Evolutionary conservation across 345 rosid species (phyloP).

Genomic region (Erucastrum elatum): DNA sequence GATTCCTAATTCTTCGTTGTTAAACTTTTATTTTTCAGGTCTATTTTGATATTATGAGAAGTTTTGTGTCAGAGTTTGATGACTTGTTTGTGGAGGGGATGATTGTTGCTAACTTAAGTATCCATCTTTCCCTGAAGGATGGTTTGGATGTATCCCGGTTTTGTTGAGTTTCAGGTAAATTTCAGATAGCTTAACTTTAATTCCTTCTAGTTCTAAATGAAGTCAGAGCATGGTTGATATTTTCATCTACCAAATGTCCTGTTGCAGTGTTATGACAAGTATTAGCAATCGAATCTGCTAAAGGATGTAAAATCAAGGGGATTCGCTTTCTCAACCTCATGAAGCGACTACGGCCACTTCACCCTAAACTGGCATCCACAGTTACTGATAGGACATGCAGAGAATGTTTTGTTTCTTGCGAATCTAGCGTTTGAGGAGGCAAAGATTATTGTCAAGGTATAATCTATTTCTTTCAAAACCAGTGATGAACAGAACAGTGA

Average conservation of each 20-base stretch:
- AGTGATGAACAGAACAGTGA: background rate
- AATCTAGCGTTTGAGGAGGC: conserved; percentile 80
- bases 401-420: conserved; percentile 79
- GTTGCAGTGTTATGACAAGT: conserved; percentile 85
- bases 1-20: background rate
- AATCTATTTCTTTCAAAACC: background rate
- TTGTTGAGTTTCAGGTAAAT: conserved; percentile 98
- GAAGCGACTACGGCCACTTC: conserved; percentile 93
- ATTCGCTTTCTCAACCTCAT: conserved; percentile 76
- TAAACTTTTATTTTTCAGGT: conserved; percentile 49
- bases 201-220: background rate
- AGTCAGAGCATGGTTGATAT: conserved; percentile 1
- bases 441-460: conserved; percentile 73
- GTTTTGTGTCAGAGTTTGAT: conserved; percentile 86
- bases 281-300: conserved; percentile 63
- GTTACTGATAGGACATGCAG: conserved; percentile 67
- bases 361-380: conserved; percentile 89
- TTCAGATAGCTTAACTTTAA: conserved; percentile 10
- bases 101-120: conserved; percentile 78
- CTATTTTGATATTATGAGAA: conserved; percentile 97
- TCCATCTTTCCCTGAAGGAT: conserved; percentile 82
- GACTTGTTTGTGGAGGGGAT: conserved; percentile 71
- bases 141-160: conserved; percentile 96
- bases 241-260: background rate
- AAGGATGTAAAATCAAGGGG: conserved; percentile 81